Evolutionary conservation across 441 rosid species (phyloP), one percentile per base, ranked within the genome.

Genomic region (Lepidium campestre): DNA sequence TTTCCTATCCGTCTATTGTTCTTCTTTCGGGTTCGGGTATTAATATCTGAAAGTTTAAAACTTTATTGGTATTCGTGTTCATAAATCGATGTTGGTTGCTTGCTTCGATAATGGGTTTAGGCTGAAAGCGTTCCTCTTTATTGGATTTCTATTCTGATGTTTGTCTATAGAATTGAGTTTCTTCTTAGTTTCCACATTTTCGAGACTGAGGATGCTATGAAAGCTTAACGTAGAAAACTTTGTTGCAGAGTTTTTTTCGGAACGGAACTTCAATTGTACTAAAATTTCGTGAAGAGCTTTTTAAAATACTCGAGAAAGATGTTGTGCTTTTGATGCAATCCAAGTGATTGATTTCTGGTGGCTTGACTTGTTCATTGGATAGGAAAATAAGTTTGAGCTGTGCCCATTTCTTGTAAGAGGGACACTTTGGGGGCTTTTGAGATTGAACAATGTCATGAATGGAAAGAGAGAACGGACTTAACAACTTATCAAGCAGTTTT

Each of bases 261-360:
- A 44, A 60, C 53, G n/a, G 13, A 45, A 31, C 15, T 49, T 25
- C 13, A 3, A 7, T 47, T 63, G 25, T 40, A 50, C 35, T 15
- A 41, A 17, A 29, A 4, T 39, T 25, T 12, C 2, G 8, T 19
- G 45, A 46, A 34, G n/a, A 23, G 36, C 62, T 57, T 34, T 57
- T 13, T n/a, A 39, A 34, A 23, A 32, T 32, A 12, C 10, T 50
- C 13, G 12, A 17, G 40, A 17, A 2, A 17, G 4, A 27, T 56
- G 32, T 13, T 39, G 15, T 41, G 52, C 4, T 40, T 52, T 20
- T 22, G 40, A 48, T 58, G 23, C 50, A 9, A 27, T 37, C 23
- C 15, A 13, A 58, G 23, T 57, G 58, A 57, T 58, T 58, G 58
- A 47, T 58, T 58, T 60, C 6, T 68, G 13, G 42, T 19, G 15